Evolutionary conservation across 2,329 filamentous ascomycete species (phyloP).

Genomic region (Salinomyces thailandicus): DNA sequence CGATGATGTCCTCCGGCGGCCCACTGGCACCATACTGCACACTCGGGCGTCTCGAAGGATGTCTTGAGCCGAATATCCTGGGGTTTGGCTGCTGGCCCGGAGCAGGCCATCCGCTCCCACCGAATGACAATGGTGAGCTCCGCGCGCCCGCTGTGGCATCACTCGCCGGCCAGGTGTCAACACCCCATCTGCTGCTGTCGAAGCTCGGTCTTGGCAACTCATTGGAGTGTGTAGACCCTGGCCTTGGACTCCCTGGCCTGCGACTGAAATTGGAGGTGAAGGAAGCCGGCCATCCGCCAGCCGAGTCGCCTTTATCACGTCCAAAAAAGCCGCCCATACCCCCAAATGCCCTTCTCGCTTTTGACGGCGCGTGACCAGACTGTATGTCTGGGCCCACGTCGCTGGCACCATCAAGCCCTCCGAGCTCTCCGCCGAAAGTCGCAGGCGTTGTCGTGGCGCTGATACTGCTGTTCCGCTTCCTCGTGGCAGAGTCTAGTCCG

Average conservation of each 20-base stretch:
- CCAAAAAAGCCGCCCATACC: conserved; percentile 28
- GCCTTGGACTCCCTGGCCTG: conserved; percentile 46
- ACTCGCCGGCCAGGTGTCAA: conserved; percentile 21
- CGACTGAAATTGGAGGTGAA: conserved; percentile 15
- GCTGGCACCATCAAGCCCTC: conserved; percentile 9
- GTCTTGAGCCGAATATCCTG: conserved; percentile 45
- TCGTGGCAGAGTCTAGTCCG: conserved; percentile 21
- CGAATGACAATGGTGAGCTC: conserved; percentile 29
- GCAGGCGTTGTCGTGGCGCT: conserved; percentile 26
- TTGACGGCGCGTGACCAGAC: not conserved
- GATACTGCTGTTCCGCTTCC: conserved; percentile 44
- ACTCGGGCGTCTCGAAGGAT: conserved; percentile 70
- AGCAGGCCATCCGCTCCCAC: conserved; percentile 43
- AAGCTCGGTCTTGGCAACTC: conserved; percentile 69
- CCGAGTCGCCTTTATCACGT: conserved; percentile 30
- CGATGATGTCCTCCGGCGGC: conserved; percentile 43
- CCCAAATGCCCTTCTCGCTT: conserved; percentile 35
- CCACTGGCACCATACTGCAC: conserved; percentile 65
- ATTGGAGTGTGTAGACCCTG: conserved; percentile 38
- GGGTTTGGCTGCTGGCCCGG: conserved; percentile 10
- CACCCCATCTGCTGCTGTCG: conserved; percentile 50
- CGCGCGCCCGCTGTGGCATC: conserved; percentile 25
- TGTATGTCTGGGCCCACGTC: conserved; percentile 6
- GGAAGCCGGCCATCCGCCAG: conserved; percentile 35
- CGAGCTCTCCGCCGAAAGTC: conserved; percentile 35